Base-by-base conservation (phyloP, 805 yeast species). In the Kazachstania kunashirensis region DNA sequence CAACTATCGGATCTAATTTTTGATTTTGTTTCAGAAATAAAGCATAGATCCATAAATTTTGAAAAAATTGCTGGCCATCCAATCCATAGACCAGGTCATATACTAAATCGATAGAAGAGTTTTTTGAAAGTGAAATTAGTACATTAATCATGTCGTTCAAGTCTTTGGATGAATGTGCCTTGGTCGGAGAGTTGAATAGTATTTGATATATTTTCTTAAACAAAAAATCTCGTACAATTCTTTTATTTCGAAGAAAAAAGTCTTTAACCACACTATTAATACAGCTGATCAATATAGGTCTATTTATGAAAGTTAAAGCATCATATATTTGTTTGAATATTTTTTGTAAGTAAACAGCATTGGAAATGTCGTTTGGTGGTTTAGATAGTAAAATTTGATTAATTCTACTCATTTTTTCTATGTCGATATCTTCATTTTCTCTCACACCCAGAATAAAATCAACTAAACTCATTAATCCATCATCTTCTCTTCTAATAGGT, bases 401-500 rank as follows among this genome's bases (percentile, higher is more conserved):
- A 1, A 84, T 81, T 39, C 77, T 72, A 19, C 74, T 75, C 33
- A 84, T 65, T 45, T 76, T 80, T 23, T 73, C 75, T n/a, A 77
- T 57, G 43, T 77, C 77, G 11, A 85, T 45, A 24, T 51, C 46
- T 38, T 80, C 89, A 37, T 69, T 67, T 29, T 84, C 94, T 39
- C 95, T 65, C 18, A 83, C 63, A 0, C 95, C 95, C 11, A 82
- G 63, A 0, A 83, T 66, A 43, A 83, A 75, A 55, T 89, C 96
- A 20, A 86, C 67, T 34, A 89, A 58, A 2, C 86, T 68, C 20
- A 72, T 59, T 2, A 92, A 75, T 0, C 97, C 96, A 49, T 80
- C 78, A 1, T 69, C 56, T 1, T 68, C 57, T 17, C 94, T 68
- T 29, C 67, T 56, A 15, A 73, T 53, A 1, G 82, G 80, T 19